phyloP scores from a whole-genome alignment of 2,329 filamentous ascomycete genomes.

The Ceratocystis papillata region DNA sequence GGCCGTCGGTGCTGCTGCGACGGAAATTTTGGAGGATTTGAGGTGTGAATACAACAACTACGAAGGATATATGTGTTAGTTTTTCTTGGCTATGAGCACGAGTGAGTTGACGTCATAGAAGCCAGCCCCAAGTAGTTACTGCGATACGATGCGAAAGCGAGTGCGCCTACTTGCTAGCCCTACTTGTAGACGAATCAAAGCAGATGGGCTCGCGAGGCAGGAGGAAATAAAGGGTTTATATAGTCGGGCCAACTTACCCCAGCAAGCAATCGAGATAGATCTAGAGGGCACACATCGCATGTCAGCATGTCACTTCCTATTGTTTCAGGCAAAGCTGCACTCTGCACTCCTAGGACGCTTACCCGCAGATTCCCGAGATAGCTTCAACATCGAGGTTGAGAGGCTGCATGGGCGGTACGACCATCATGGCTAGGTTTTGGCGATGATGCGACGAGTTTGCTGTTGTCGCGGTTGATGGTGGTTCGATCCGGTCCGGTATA shows the following conservation, averaged over 20 bases:
- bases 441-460: neutral
- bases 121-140: neutral
- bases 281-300: conserved; percentile 35
- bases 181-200: neutral
- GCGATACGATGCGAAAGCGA: neutral
- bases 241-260: conserved; percentile 38
- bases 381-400: conserved; percentile 75
- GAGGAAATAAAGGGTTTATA: too few species aligned
- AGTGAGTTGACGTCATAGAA: neutral
- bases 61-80: neutral
- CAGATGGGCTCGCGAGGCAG: neutral
- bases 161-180: neutral
- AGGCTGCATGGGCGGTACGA: conserved; percentile 40
- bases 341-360: conserved; percentile 29
- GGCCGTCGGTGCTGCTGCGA: conserved; percentile 69
- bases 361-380: conserved; percentile 85
- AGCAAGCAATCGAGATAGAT: conserved; percentile 92
- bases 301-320: neutral
- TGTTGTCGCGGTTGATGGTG: neutral
- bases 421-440: neutral
- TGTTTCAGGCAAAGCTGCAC: neutral
- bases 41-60: conserved; percentile 87
- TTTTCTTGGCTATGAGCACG: neutral
- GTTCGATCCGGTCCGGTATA: neutral
- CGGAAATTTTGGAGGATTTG: conserved; percentile 95